Conservation (phyloP, 352 stramenopile species). For the Saprolegnia diclina region DNA sequence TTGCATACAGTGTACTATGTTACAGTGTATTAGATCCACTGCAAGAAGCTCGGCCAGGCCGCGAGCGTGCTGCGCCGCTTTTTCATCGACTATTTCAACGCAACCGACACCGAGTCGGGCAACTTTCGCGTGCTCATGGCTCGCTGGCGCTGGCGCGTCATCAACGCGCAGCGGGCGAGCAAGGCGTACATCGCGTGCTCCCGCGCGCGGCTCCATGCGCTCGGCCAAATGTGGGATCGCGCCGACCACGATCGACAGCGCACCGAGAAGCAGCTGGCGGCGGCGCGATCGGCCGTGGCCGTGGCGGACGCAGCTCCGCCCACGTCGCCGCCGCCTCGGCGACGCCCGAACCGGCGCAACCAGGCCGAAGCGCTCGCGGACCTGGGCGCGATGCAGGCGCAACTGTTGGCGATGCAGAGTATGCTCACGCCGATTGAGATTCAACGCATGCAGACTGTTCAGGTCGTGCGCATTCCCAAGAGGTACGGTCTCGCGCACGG, state of each 20-base stretch:
- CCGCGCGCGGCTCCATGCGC: conserved; percentile 44
- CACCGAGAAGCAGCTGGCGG: conserved; percentile 42
- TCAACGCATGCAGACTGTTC: conserved; percentile 57
- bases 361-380: conserved; percentile 32
- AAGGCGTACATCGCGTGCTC: conserved; percentile 48
- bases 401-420: conserved; percentile 64
- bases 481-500: conserved; percentile 29
- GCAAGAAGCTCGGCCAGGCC: conserved; percentile 27
- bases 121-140: conserved; percentile 77
- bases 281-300: conserved; percentile 25
- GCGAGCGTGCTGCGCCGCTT: conserved; percentile 49
- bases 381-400: conserved; percentile 53
- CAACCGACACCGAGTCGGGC: conserved; percentile 46
- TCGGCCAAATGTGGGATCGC: conserved; percentile 59
- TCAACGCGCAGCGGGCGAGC: conserved; percentile 51
- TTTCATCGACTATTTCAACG: conserved; percentile 45
- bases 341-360: conserved; percentile 13
- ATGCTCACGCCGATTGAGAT: conserved; percentile 72
- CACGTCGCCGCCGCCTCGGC: background rate
- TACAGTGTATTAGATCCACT: conserved; percentile 1
- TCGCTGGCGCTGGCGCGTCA: conserved; percentile 66
- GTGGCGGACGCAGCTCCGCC: background rate
- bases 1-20: background rate
- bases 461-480: conserved; percentile 66
- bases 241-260: conserved; percentile 63